Evolutionary conservation across 805 yeast genomes (phyloP).

Genomic region (Debaryomyces tyrocola): DNA sequence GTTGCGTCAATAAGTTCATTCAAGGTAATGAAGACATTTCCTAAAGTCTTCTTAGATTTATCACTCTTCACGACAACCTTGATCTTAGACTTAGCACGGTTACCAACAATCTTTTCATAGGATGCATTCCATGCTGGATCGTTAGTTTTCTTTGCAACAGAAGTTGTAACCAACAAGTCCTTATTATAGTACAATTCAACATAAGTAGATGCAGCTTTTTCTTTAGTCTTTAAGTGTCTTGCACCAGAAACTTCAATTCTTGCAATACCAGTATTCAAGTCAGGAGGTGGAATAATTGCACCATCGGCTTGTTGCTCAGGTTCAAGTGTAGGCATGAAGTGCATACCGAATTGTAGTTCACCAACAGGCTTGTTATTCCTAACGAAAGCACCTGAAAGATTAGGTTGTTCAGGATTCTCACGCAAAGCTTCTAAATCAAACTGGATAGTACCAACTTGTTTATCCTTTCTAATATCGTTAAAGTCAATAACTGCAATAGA

Average conservation of each 20-base stretch:
- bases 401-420: slow-evolving; percentile 49
- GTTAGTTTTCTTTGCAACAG: slow-evolving; percentile 57
- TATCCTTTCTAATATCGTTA: slow-evolving; percentile 79
- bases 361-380: slow-evolving; percentile 88
- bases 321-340: slow-evolving; percentile 73
- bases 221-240: slow-evolving; percentile 47
- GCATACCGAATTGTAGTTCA: slow-evolving; percentile 63
- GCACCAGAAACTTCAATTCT: slow-evolving; percentile 66
- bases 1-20: slow-evolving; percentile 73
- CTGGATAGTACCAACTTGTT: slow-evolving; percentile 73
- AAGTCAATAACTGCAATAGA: slow-evolving; percentile 70
- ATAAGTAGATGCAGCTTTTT: slow-evolving; percentile 55
- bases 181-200: slow-evolving; percentile 72
- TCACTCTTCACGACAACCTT: slow-evolving; percentile 66
- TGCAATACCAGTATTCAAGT: slow-evolving; percentile 89
- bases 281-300: slow-evolving; percentile 81
- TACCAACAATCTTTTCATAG: slow-evolving; percentile 67
- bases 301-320: slow-evolving; percentile 72
- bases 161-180: slow-evolving; percentile 57
- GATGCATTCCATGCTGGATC: slow-evolving; percentile 66
- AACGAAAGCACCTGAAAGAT: slow-evolving; percentile 56
- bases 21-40: slow-evolving; percentile 57
- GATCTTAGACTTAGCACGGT: slow-evolving; percentile 69
- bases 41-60: slow-evolving; percentile 54
- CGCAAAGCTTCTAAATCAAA: slow-evolving; percentile 68